A percentile compares a stretch with the other conserved stretches of the same genome.
Evolutionary conservation across 495 filamentous ascomycete genomes (phyloP).

Genomic region (Neurospora sp.): DNA sequence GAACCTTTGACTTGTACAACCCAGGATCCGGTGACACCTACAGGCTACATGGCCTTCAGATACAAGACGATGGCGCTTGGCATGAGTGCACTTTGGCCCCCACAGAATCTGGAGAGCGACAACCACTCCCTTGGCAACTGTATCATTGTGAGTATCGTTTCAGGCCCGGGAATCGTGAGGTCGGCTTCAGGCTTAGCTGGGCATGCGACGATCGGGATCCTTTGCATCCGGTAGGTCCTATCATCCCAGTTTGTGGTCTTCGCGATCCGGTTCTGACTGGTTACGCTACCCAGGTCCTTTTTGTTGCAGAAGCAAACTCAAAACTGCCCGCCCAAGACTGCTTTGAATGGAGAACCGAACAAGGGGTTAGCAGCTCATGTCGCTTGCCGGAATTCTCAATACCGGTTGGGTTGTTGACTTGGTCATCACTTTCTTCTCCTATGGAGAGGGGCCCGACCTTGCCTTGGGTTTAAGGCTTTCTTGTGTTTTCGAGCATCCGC

Average conservation of each 20-base stretch:
- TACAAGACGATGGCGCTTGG: conserved; percentile 11
- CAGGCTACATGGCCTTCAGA: background rate
- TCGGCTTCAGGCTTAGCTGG: conserved; percentile 16
- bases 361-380: background rate
- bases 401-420: background rate
- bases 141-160: conserved; percentile 10
- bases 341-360: background rate
- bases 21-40: conserved; percentile 11
- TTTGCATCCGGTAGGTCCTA: conserved; percentile 11
- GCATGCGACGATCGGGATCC: conserved; percentile 20
- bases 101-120: background rate
- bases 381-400: background rate
- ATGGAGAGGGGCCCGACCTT: conserved; percentile 9
- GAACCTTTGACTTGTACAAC: conserved; percentile 10
- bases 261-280: background rate
- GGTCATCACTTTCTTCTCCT: background rate
- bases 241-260: background rate
- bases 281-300: background rate
- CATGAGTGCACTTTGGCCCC: conserved; percentile 1
- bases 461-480: background rate
- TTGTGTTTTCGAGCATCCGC: background rate
- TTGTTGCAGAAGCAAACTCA: background rate
- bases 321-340: conserved; percentile 1
- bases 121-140: conserved; percentile 11
- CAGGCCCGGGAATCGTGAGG: background rate